Evolutionary conservation across 176 grass and related monocot genomes (phyloP).

Genomic region (Cenchrus fungigraminus): DNA sequence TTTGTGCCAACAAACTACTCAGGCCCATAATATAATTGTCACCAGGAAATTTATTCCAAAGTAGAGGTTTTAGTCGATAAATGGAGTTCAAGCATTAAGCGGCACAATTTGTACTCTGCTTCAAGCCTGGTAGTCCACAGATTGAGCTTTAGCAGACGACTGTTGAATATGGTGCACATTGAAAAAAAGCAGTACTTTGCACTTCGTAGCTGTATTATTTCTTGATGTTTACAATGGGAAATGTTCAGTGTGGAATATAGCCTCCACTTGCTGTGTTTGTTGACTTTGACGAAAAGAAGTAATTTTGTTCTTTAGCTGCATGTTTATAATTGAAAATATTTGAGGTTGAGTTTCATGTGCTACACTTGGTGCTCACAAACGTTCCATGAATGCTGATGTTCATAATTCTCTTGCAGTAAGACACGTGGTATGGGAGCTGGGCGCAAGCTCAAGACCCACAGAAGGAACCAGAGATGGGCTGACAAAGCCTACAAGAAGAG

Average conservation of each 20-base stretch:
- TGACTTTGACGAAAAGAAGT: neutral
- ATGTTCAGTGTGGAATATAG: neutral
- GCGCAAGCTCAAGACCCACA: slow-evolving; percentile 78
- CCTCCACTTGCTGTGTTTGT: neutral
- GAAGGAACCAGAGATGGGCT: slow-evolving; percentile 75
- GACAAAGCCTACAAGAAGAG: slow-evolving; percentile 86
- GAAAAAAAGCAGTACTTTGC: neutral
- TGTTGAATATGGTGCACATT: neutral
- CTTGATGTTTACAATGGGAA: neutral
- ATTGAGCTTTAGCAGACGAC: neutral
- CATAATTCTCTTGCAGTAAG: slow-evolving; percentile 46
- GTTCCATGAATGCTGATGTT: neutral
- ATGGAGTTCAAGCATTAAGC: neutral
- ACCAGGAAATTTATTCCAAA: neutral
- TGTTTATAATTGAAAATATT: neutral
- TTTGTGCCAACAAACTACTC: neutral
- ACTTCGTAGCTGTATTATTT: neutral
- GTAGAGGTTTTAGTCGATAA: neutral
- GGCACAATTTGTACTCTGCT: neutral
- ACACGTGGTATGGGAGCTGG: slow-evolving; percentile 83
- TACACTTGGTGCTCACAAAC: neutral
- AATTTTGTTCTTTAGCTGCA: neutral
- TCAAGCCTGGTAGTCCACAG: neutral
- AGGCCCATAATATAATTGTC: neutral
- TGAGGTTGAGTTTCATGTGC: neutral